Conservation (phyloP, 2,329 filamentous ascomycete genomes). For the Polychaeton citri region DNA sequence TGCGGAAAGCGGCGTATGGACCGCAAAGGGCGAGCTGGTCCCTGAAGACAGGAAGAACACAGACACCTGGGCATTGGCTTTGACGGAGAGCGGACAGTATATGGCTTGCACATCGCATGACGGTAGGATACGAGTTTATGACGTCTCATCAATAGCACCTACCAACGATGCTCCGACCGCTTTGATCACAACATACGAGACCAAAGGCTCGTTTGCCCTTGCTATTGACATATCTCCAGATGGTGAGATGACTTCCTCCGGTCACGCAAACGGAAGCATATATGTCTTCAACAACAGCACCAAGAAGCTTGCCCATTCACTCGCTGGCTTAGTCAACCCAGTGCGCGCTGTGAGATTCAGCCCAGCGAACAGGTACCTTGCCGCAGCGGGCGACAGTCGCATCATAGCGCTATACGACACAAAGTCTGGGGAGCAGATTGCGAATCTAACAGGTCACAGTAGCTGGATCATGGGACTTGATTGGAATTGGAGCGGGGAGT, state of each 20-base stretch:
- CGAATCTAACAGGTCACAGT: conserved; percentile 63
- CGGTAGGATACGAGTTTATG: conserved; percentile 82
- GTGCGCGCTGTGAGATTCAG: conserved; percentile 81
- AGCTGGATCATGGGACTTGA: conserved; percentile 86
- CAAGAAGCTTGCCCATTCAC: conserved; percentile 69
- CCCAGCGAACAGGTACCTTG: conserved; percentile 68
- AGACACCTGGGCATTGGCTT: conserved; percentile 74
- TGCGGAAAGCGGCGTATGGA: conserved; percentile 38
- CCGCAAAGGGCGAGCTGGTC: conserved; percentile 33
- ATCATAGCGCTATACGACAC: conserved; percentile 90
- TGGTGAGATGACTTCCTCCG: conserved; percentile 76
- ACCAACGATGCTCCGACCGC: conserved; percentile 27
- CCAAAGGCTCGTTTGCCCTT: conserved; percentile 82
- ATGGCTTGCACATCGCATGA: conserved; percentile 80
- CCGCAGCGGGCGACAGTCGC: conserved; percentile 77
- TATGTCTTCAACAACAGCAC: conserved; percentile 94
- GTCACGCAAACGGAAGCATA: conserved; percentile 81
- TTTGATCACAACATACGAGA: conserved; percentile 75
- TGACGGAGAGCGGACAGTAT: conserved; percentile 72
- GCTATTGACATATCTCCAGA: conserved; percentile 69
- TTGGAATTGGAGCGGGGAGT: conserved; percentile 90
- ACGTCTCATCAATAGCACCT: conserved; percentile 29
- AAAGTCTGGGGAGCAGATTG: conserved; percentile 80
- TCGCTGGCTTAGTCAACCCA: conserved; percentile 80
- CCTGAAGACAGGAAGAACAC: conserved; percentile 45